Evolutionary conservation across 2,329 filamentous ascomycete genomes (phyloP), one percentile per base, ranked within the genome.

Genomic region (Pyricularia grisea): DNA sequence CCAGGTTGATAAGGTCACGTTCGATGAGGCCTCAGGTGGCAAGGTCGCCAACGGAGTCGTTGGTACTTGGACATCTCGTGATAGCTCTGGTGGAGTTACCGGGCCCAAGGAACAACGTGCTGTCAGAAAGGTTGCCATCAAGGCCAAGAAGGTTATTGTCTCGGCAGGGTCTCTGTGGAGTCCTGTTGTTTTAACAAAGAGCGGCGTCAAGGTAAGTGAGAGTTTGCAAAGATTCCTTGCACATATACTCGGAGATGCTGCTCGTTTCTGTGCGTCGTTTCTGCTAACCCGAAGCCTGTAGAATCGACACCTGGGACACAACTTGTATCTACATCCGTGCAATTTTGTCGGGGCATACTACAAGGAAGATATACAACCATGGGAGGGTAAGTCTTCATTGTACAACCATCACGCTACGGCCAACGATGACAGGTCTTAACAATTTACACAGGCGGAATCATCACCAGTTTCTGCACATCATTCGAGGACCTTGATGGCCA

Each of bases 311-410:
- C 90, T 97, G 71, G 94, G 94, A 30, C 86, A 84, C 9, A 92
- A 97, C 74, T 85, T 97, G 3, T 84, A 95, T 74, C 78, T 97
- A 0, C 94, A 98, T 75, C 94, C 93, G 1, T 89, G 88, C 74
- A 85, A 83, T 74, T 76, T 83, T 10, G 74, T 88, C 6, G 77
- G 78, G 4, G 91, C 85, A 2, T 82, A 89, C n/a, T 93, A 90
- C 77, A 83, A 90, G 36, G 84, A 93, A 70, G 88, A 91, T 50
- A 84, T 89, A 25, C 85, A 83, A n/a, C 88, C 88, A 0, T 92
- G 90, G 89, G 88, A 90, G 77, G 83, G 82, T 78, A 72, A 71
- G 74, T 70, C 60, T 2, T 6, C 28, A 61, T 36, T 17, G 9
- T 9, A 5, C 12, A 9, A 20, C n/a, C 25, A 25, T 31, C 11